These are phyloP conservation scores for Exophiala dermatitidis DNA, from an alignment of 2,329 filamentous ascomycete genomes.

Conservation along the genomic window DNA sequence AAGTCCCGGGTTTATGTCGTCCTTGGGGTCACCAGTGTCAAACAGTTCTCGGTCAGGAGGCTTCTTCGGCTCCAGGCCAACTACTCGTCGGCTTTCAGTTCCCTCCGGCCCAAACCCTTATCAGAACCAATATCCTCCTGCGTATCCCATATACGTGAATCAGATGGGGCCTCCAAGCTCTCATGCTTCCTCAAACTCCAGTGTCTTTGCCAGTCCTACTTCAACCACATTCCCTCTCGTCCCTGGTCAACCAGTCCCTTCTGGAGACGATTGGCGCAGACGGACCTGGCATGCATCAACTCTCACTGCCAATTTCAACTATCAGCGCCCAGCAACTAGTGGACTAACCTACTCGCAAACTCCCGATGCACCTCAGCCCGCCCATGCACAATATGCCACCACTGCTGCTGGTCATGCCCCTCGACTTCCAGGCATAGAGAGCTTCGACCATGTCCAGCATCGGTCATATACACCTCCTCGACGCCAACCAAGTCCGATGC, in stretches of 20 bases:
- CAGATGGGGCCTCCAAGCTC: slow-evolving; percentile 51
- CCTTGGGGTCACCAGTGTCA: slow-evolving; percentile 64
- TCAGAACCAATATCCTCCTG: slow-evolving; percentile 42
- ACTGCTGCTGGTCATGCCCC: slow-evolving; percentile 51
- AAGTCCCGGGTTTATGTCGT: slow-evolving; percentile 67
- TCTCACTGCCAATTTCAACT: slow-evolving; percentile 53
- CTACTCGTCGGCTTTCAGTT: slow-evolving; percentile 71
- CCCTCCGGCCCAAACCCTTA: slow-evolving; percentile 70
- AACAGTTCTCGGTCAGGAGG: slow-evolving; percentile 63
- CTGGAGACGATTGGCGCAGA: slow-evolving; percentile 71
- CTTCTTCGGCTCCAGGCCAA: slow-evolving; percentile 64
- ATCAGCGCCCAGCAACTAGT: slow-evolving; percentile 58
- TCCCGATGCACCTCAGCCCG: slow-evolving; percentile 54
- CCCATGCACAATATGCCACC: slow-evolving; percentile 46
- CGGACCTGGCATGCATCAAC: slow-evolving; percentile 80
- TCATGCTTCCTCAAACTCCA: slow-evolving; percentile 51
- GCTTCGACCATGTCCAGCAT: slow-evolving; percentile 70
- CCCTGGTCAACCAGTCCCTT: slow-evolving; percentile 32
- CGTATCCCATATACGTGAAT: slow-evolving; percentile 30
- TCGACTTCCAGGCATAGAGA: slow-evolving; percentile 82
- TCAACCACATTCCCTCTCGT: slow-evolving; percentile 53
- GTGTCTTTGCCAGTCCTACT: slow-evolving; percentile 61
- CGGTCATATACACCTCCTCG: slow-evolving; percentile 50
- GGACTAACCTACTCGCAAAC: slow-evolving; percentile 69
- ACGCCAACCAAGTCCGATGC: slow-evolving; percentile 67